Percentiles rank a stretch among this genome's conserved stretches.
Conservation (phyloP, 345 rosid species). For the Theobroma cacao region DNA sequence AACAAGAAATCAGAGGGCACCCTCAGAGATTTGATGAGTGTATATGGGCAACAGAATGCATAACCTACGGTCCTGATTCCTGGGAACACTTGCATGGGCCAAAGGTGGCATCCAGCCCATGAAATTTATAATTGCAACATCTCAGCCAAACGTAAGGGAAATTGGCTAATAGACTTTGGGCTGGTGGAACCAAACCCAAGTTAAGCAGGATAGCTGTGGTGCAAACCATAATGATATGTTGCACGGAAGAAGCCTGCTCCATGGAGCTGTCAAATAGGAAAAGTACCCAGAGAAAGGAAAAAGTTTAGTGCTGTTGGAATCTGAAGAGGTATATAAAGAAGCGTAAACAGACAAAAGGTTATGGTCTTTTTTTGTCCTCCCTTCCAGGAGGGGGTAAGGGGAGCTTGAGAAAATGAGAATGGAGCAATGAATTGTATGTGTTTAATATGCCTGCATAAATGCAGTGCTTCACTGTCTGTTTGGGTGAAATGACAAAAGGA, state of each 20-base stretch:
- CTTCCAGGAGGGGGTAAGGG: neutral
- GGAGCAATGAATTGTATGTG: neutral
- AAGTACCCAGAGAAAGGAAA: neutral
- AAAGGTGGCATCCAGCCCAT: neutral
- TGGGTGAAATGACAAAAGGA: neutral
- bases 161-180: neutral
- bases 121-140: neutral
- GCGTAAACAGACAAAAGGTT: neutral
- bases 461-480: neutral
- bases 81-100: neutral
- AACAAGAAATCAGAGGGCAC: neutral
- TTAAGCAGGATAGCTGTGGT: neutral
- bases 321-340: neutral
- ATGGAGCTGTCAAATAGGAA: neutral
- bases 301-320: neutral
- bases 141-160: neutral
- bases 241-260: neutral
- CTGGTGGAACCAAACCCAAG: neutral
- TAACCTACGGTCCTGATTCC: neutral
- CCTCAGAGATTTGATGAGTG: neutral
- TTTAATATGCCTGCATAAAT: neutral
- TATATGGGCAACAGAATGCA: neutral
- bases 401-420: neutral
- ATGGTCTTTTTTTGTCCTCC: neutral
- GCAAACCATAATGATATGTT: neutral